Conservation (phyloP, 2,329 filamentous ascomycete species). For the Epichloe elymi region DNA sequence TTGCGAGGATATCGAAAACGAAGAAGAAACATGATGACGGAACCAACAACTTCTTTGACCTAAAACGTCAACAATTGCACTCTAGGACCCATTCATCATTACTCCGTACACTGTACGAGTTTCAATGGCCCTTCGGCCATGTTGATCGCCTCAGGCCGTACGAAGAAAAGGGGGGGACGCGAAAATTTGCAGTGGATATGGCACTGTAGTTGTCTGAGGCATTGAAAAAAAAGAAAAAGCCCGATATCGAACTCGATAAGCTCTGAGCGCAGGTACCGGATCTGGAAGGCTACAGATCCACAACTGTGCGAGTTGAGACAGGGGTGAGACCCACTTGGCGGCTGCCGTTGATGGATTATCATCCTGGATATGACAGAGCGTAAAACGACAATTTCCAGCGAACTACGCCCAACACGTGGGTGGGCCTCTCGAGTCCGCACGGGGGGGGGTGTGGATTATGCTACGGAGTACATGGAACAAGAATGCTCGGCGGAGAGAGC, state of each 20-base stretch:
- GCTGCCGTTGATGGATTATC: constrained; percentile 3
- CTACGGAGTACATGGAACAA: not conserved
- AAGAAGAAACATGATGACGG: not conserved
- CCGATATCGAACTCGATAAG: constrained; percentile 7
- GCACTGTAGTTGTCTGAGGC: constrained; percentile 11
- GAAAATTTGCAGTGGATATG: constrained; percentile 7
- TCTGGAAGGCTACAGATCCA: not conserved
- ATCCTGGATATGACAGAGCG: not conserved
- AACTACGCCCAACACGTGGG: constrained; percentile 10
- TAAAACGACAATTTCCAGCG: constrained; percentile 2
- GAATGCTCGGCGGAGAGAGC: not conserved
- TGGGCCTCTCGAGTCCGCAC: constrained; percentile 7
- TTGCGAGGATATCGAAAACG: not conserved
- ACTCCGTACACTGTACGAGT: not conserved
- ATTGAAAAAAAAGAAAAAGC: constrained; percentile 5
- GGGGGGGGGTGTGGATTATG: not conserved
- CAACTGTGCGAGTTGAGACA: constrained; percentile 2
- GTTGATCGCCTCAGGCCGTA: not conserved
- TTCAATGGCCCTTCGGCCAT: not conserved
- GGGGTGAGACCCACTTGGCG: constrained; percentile 7
- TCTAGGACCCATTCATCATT: too few species aligned
- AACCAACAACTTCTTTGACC: too few species aligned
- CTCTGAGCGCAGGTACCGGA: constrained; percentile 8
- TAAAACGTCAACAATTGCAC: too few species aligned
- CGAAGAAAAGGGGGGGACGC: not conserved